Conservation (phyloP, 106 monocot species). For the Dioscorea dumetorum region DNA sequence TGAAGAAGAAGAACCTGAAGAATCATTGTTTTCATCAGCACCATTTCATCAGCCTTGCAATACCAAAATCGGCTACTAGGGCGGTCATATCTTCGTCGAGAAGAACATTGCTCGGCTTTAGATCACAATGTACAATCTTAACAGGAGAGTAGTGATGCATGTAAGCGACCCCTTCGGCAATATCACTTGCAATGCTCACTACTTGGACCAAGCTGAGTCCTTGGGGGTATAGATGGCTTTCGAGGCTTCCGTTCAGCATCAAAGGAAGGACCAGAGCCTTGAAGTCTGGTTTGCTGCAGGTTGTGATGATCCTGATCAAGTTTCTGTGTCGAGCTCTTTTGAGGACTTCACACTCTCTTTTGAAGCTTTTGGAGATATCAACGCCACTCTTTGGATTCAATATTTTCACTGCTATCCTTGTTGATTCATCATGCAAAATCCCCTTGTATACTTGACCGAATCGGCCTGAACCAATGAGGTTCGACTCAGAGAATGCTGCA, state of each 20-base stretch:
- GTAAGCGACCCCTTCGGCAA: conserved; percentile 87
- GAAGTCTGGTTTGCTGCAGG: conserved; percentile 82
- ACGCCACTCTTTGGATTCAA: conserved; percentile 26
- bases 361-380: conserved; percentile 45
- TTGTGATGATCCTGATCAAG: conserved; percentile 76
- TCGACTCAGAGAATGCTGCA: conserved; percentile 45
- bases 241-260: conserved; percentile 86
- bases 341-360: conserved; percentile 74
- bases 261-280: conserved; percentile 79
- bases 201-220: conserved; percentile 33
- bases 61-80: conserved; percentile 84
- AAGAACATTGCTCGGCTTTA: conserved; percentile 96
- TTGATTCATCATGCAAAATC: conserved; percentile 25
- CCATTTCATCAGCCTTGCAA: conserved; percentile 43
- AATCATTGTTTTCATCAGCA: conserved; percentile 9
- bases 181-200: conserved; percentile 48
- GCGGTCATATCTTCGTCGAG: conserved; percentile 75
- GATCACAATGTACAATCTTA: conserved; percentile 78
- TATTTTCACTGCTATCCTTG: conserved; percentile 66
- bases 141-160: conserved; percentile 80
- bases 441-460: conserved; percentile 83
- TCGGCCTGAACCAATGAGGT: conserved; percentile 61
- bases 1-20: conserved; percentile 5
- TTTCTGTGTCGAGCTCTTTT: conserved; percentile 75
- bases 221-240: conserved; percentile 36